Evolutionary conservation across 1,284 basidiomycete genomes (phyloP).

Genomic region (Grifola frondosa): DNA sequence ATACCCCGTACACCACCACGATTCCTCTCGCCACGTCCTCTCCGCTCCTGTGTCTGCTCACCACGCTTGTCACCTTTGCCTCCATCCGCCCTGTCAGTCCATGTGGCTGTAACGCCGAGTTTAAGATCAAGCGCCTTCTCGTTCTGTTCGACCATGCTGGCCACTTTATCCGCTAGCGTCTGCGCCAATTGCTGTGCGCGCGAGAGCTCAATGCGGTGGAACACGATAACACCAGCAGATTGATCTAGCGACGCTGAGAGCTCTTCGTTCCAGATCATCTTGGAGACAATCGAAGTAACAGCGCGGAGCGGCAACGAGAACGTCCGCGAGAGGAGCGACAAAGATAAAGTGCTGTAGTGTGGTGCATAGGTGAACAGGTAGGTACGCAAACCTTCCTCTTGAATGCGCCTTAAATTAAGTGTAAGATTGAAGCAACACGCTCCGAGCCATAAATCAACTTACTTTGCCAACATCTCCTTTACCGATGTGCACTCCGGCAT

Average conservation of each 20-base stretch:
- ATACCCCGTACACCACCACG: slow-evolving; percentile 57
- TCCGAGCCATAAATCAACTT: slow-evolving; percentile 33
- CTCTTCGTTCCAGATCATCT: slow-evolving; percentile 99
- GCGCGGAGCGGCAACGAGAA: slow-evolving; percentile 81
- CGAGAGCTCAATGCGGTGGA: slow-evolving; percentile 87
- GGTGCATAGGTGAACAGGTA: slow-evolving; percentile 99
- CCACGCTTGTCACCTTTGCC: slow-evolving; percentile 76
- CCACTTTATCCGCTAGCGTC: slow-evolving; percentile 86
- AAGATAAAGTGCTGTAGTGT: slow-evolving; percentile 90
- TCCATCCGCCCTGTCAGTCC: slow-evolving; percentile 70
- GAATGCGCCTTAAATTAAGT: slow-evolving; percentile 76
- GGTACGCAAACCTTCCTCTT: slow-evolving; percentile 95
- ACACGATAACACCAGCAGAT: slow-evolving; percentile 82
- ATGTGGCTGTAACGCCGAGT: slow-evolving; percentile 67
- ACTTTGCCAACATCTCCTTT: slow-evolving; percentile 94
- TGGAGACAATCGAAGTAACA: slow-evolving; percentile 91
- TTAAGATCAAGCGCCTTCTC: slow-evolving; percentile 93
- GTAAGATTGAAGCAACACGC: slow-evolving; percentile 6
- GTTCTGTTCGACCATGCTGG: slow-evolving; percentile 89
- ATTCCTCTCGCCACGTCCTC: slow-evolving; percentile 65
- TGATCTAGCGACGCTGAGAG: slow-evolving; percentile 92
- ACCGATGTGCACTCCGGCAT: slow-evolving; percentile 90
- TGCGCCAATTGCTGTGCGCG: slow-evolving; percentile 90
- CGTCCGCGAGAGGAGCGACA: slow-evolving; percentile 83
- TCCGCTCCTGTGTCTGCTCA: slow-evolving; percentile 72